Conservation (phyloP, 306 rosid species). For the Morella rubra region DNA sequence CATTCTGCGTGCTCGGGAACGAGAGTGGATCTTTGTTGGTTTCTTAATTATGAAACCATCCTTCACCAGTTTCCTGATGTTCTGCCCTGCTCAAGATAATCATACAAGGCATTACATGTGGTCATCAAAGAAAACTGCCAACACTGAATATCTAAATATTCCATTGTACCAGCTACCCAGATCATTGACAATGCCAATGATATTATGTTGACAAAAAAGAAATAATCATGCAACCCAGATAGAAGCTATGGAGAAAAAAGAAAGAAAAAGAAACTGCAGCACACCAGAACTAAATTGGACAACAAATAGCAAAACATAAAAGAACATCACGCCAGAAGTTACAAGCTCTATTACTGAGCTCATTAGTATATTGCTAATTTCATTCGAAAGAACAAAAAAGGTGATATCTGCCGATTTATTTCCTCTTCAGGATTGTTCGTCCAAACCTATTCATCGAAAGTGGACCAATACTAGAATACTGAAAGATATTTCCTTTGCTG, state of each 20-base stretch:
- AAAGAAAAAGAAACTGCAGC: not conserved
- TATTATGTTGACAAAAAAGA: not conserved
- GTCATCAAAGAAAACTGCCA: not conserved
- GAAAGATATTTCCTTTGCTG: too few species aligned
- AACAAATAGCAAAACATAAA: not conserved
- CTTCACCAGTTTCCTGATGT: constrained; percentile 59
- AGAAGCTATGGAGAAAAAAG: too few species aligned
- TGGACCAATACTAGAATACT: too few species aligned
- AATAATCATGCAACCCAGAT: too few species aligned
- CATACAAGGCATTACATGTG: not conserved
- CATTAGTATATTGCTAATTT: not conserved
- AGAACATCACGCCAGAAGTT: not conserved
- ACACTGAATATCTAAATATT: not conserved
- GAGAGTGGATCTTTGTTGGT: constrained; percentile 65
- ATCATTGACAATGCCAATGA: not conserved
- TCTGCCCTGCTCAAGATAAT: constrained; percentile 44
- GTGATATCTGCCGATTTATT: too few species aligned
- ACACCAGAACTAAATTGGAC: not conserved
- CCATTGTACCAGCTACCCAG: not conserved
- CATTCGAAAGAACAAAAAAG: not conserved
- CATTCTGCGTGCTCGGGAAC: constrained; percentile 68
- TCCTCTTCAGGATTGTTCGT: too few species aligned
- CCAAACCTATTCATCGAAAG: too few species aligned
- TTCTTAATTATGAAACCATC: constrained; percentile 65
- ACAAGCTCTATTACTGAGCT: not conserved